These are phyloP conservation scores for Colletotrichum sp. DNA, from an alignment of 2,329 filamentous ascomycete species.

Conservation along the genomic window DNA sequence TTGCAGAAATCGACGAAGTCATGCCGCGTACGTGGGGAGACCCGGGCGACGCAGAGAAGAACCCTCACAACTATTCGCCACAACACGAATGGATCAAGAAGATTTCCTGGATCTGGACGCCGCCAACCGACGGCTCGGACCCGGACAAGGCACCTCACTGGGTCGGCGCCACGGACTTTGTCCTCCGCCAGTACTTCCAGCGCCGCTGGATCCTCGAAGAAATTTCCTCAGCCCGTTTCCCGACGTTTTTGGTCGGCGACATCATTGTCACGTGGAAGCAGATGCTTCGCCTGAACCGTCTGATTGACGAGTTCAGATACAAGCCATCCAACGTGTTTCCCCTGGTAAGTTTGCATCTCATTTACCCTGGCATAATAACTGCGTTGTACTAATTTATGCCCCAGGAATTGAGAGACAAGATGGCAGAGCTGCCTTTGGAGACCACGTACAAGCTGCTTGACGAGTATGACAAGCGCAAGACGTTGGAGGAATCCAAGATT, in stretches of 20 bases:
- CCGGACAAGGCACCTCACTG: conserved; percentile 26
- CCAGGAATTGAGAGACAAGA: conserved; percentile 22
- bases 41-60: conserved; percentile 33
- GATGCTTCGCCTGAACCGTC: conserved; percentile 36
- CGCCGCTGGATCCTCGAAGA: conserved; percentile 42
- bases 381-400: background rate
- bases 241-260: conserved; percentile 34
- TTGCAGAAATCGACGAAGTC: conserved; percentile 31
- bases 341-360: background rate
- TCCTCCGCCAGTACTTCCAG: conserved; percentile 36
- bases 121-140: conserved; percentile 23
- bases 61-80: conserved; percentile 39
- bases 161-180: conserved; percentile 30
- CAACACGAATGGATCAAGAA: conserved; percentile 32
- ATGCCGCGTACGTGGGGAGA: conserved; percentile 37
- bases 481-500: conserved; percentile 22
- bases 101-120: conserved; percentile 29
- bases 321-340: conserved; percentile 35
- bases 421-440: conserved; percentile 27
- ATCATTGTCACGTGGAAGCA: conserved; percentile 40
- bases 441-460: conserved; percentile 24
- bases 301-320: conserved; percentile 40
- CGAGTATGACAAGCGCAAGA: conserved; percentile 23
- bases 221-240: conserved; percentile 35
- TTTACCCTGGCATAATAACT: background rate